These are phyloP conservation scores for Leccinum longicurvipes DNA, from an alignment of 768 basidiomycete genomes.

Conservation along the genomic window DNA sequence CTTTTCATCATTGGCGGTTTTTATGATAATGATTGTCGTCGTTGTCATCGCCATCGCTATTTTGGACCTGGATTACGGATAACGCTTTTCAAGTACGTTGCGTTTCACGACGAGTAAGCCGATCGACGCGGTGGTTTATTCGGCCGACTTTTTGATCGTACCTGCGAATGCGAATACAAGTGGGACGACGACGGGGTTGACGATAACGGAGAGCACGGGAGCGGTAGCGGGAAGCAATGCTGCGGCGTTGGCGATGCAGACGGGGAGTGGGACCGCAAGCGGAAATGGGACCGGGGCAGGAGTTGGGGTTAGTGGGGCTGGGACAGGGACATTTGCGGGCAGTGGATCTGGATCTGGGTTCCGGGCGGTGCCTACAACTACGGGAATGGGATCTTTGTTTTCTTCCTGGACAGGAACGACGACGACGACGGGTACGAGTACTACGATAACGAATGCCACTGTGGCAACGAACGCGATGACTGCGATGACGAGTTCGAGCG, in stretches of 20 bases:
- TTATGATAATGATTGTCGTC: neutral
- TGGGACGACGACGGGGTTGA: constrained; percentile 1
- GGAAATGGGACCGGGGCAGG: neutral
- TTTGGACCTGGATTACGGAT: neutral
- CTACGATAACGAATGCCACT: neutral
- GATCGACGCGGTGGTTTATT: constrained; percentile 37
- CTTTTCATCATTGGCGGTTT: neutral
- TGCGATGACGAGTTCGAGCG: neutral
- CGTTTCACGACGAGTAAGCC: constrained; percentile 32
- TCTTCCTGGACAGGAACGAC: constrained; percentile 1
- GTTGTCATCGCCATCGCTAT: neutral
- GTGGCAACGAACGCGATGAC: no score
- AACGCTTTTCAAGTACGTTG: constrained; percentile 21
- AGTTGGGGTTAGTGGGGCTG: neutral
- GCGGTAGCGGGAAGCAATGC: neutral
- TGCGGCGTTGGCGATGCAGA: constrained; percentile 6
- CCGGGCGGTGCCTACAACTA: constrained; percentile 1
- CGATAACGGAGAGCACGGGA: neutral
- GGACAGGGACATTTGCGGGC: neutral
- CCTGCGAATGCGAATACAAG: constrained; percentile 16
- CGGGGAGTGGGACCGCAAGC: neutral
- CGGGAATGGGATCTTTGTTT: constrained; percentile 1
- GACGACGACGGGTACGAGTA: neutral
- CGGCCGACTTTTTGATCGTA: constrained; percentile 48
- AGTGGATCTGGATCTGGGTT: constrained; percentile 3